Evolutionary conservation across 371 early-diverging fungal species (phyloP).

Genomic region (Syncephalis fuscata): DNA sequence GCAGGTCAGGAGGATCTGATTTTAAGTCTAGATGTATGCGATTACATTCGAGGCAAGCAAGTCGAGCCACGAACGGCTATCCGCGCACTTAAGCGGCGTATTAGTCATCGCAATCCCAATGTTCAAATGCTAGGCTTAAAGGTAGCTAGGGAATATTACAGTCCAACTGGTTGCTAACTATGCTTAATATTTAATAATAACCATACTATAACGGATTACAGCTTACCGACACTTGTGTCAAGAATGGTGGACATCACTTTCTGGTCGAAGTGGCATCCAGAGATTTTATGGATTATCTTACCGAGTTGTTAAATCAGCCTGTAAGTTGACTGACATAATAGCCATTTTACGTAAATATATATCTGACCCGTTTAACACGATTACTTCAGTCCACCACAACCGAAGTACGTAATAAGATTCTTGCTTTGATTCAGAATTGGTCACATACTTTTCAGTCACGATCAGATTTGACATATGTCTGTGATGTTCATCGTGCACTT

Average conservation of each 20-base stretch:
- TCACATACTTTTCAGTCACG: constrained; percentile 60
- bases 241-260: constrained; percentile 80
- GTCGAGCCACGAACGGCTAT: constrained; percentile 60
- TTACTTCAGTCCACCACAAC: too few relatives aligned
- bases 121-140: constrained; percentile 76
- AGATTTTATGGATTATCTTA: constrained; percentile 77
- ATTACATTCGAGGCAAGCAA: constrained; percentile 77
- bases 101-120: constrained; percentile 78
- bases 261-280: constrained; percentile 69
- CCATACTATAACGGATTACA: too few relatives aligned
- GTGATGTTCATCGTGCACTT: constrained; percentile 52
- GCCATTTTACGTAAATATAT: too few relatives aligned
- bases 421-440: constrained; percentile 74
- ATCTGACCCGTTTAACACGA: too few relatives aligned
- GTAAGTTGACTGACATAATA: constrained; percentile 14
- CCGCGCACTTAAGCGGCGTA: constrained; percentile 50
- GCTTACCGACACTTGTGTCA: constrained; percentile 83
- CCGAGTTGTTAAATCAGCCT: constrained; percentile 38
- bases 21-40: constrained; percentile 71
- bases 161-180: too few relatives aligned
- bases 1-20: constrained; percentile 69
- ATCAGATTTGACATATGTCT: constrained; percentile 49
- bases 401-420: constrained; percentile 60
- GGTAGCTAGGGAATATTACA: too few relatives aligned
- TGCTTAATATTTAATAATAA: too few relatives aligned